A percentile compares a stretch with the other conserved stretches of the same genome.
Evolutionary conservation across 176 grass and related monocot genomes (phyloP).

Genomic region (Oryza nivara): DNA sequence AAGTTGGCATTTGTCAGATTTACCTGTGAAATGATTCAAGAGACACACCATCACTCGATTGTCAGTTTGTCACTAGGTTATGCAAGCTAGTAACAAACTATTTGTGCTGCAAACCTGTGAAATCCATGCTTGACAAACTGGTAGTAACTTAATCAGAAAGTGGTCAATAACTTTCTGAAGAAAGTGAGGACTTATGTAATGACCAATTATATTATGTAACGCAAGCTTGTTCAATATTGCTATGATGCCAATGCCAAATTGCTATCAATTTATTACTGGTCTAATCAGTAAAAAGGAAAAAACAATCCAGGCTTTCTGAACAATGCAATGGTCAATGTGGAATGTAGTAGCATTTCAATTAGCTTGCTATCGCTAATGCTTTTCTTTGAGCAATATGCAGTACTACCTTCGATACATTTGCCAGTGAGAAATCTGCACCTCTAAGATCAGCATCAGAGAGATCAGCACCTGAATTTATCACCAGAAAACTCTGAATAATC

Average conservation of each 20-base stretch:
- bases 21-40: constrained; percentile 23
- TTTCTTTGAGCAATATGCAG: not conserved
- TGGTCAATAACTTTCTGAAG: not conserved
- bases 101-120: not conserved
- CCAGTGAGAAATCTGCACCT: constrained; percentile 73
- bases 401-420: constrained; percentile 72
- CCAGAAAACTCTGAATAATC: not conserved
- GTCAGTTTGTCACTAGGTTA: not conserved
- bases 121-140: not conserved
- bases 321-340: not conserved
- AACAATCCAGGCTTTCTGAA: not conserved
- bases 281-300: not conserved
- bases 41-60: not conserved
- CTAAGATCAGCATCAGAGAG: constrained; percentile 75
- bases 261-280: not conserved
- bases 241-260: not conserved
- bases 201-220: not conserved
- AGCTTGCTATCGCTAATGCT: not conserved
- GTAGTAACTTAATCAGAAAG: too few species aligned
- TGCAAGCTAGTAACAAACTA: not conserved
- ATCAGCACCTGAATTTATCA: constrained; percentile 60
- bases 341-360: not conserved
- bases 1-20: constrained; percentile 84
- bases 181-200: not conserved
- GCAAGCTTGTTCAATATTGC: not conserved